These are phyloP conservation scores for Trichoderma atrobrunneum DNA, from an alignment of 2,329 filamentous ascomycete genomes.

Conservation along the genomic window DNA sequence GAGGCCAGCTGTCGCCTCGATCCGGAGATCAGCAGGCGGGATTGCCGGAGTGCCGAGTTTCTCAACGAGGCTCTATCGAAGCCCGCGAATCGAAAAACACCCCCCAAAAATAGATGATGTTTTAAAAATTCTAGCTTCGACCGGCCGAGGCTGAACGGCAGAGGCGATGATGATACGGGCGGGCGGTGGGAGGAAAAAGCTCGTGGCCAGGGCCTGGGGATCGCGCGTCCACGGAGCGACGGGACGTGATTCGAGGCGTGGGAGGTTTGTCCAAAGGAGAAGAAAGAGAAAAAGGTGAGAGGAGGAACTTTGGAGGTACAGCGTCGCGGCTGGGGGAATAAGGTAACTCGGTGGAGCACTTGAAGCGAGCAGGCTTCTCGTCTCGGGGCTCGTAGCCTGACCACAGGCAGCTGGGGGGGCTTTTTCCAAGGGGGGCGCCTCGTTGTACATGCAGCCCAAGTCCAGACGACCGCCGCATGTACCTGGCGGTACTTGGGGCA, in stretches of 20 bases:
- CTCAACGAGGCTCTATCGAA: slow-evolving; percentile 16
- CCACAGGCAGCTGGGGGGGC: slow-evolving; percentile 1
- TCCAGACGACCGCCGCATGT: neutral
- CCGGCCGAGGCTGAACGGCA: slow-evolving; percentile 12
- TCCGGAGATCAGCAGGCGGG: slow-evolving; percentile 19
- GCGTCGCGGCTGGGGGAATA: slow-evolving; percentile 18
- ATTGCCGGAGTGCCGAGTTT: slow-evolving; percentile 18
- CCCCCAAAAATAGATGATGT: neutral
- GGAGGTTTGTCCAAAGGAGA: neutral
- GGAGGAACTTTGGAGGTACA: slow-evolving; percentile 14
- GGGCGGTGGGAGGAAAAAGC: neutral
- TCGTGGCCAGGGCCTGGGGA: neutral
- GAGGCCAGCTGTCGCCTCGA: slow-evolving; percentile 19
- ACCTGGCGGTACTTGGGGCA: neutral
- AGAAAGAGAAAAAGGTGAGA: slow-evolving; percentile 19
- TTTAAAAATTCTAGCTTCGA: neutral
- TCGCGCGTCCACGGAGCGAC: slow-evolving; percentile 2
- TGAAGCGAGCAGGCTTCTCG: slow-evolving; percentile 17
- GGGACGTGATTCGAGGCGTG: slow-evolving; percentile 12
- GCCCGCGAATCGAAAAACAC: neutral
- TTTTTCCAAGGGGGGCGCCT: slow-evolving; percentile 10
- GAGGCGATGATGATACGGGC: neutral
- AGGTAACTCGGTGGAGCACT: slow-evolving; percentile 19
- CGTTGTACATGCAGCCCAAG: slow-evolving; percentile 16
- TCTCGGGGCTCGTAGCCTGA: slow-evolving; percentile 14